Conservation (phyloP, 768 basidiomycete species). For the Boletus vinaceobasis region DNA sequence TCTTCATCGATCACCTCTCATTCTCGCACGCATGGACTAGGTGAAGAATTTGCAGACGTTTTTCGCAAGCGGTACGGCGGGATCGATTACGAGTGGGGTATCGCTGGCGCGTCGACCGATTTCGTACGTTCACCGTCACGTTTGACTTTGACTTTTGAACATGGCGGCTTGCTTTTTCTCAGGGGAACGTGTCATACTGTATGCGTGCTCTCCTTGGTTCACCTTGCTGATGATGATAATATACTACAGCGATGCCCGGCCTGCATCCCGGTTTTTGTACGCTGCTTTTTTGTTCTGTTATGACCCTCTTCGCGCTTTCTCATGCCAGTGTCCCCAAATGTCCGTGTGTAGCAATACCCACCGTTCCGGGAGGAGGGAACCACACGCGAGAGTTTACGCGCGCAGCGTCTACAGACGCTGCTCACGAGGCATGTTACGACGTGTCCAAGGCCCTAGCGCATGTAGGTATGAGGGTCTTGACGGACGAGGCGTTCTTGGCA, state of each 20-base stretch:
- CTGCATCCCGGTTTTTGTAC: conserved; percentile 62
- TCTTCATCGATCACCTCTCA: not conserved
- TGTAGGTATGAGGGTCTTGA: conserved; percentile 62
- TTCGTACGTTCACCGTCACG: conserved; percentile 53
- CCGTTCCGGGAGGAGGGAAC: conserved; percentile 65
- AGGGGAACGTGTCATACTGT: conserved; percentile 68
- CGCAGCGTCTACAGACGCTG: conserved; percentile 53
- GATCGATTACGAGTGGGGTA: conserved; percentile 62
- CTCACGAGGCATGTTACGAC: conserved; percentile 63
- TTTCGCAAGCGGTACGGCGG: conserved; percentile 56
- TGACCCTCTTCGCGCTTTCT: not conserved
- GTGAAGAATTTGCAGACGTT: conserved; percentile 59
- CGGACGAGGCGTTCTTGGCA: conserved; percentile 58
- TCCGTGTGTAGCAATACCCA: conserved; percentile 60
- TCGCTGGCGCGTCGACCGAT: conserved; percentile 73
- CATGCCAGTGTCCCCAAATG: not conserved
- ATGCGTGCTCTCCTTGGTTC: not conserved
- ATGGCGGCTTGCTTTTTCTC: not conserved
- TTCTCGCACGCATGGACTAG: conserved; percentile 32
- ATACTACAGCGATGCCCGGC: conserved; percentile 49
- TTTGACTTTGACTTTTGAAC: not conserved
- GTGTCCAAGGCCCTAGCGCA: conserved; percentile 71
- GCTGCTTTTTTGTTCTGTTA: conserved; percentile 9
- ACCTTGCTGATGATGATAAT: not conserved
- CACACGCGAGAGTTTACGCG: conserved; percentile 66